These are phyloP conservation scores for Cladosporium sp. DNA, from an alignment of 2,329 filamentous ascomycete genomes.

Conservation along the genomic window DNA sequence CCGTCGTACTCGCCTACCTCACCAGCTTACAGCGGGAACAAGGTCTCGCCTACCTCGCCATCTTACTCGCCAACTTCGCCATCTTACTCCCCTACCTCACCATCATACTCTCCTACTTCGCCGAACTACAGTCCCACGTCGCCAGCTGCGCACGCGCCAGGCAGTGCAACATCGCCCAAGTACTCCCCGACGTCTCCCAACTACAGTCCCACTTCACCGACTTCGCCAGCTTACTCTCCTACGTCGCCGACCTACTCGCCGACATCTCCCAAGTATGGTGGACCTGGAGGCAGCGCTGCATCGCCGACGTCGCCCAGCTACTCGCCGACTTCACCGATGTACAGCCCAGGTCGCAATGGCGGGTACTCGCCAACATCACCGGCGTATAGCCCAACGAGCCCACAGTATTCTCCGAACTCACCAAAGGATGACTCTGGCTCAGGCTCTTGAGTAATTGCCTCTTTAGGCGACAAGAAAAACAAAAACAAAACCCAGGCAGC, in stretches of 20 bases:
- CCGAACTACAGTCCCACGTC: conserved; percentile 46
- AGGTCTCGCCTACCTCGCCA: conserved; percentile 47
- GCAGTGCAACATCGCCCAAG: conserved; percentile 47
- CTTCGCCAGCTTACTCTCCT: conserved; percentile 58
- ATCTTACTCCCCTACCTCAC: conserved; percentile 50
- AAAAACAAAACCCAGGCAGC: conserved; percentile 7
- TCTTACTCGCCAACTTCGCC: conserved; percentile 76
- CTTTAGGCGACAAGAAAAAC: conserved; percentile 7
- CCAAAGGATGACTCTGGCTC: conserved; percentile 22
- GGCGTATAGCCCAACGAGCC: conserved; percentile 21
- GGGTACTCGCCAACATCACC: conserved; percentile 30
- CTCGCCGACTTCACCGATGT: conserved; percentile 56
- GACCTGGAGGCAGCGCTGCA: conserved; percentile 43
- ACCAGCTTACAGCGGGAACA: conserved; percentile 28
- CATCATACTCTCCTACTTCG: conserved; percentile 66
- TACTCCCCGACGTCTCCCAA: conserved; percentile 47
- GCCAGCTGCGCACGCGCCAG: conserved; percentile 20
- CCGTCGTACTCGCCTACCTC: conserved; percentile 35
- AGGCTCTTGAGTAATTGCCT: conserved; percentile 2
- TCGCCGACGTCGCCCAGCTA: conserved; percentile 42
- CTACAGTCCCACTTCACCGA: conserved; percentile 53
- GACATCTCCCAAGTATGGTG: conserved; percentile 42
- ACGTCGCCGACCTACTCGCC: conserved; percentile 55
- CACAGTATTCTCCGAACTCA: conserved; percentile 32
- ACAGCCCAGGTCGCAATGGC: conserved; percentile 42